phyloP scores from a whole-genome alignment of 441 rosid genomes.

The Mallotus japonicus region DNA sequence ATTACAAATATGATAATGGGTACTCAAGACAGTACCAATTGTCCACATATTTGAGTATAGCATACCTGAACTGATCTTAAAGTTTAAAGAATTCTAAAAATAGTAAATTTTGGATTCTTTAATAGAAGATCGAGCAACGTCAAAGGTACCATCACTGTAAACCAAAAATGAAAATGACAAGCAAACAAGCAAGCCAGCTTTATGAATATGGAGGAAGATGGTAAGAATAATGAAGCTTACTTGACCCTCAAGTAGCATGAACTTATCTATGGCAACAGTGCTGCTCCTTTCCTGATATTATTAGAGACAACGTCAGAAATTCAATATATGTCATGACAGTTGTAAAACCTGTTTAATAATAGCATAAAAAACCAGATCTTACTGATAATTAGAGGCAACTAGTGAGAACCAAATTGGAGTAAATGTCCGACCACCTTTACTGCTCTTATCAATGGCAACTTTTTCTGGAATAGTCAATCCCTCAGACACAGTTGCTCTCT shows the following conservation, averaged over 20 bases:
- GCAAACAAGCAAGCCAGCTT: not conserved
- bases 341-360: not conserved
- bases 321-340: not conserved
- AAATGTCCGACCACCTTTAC: slow-evolving; percentile 34
- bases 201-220: not conserved
- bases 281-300: slow-evolving; percentile 48
- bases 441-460: slow-evolving; percentile 35
- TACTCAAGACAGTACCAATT: too few species aligned
- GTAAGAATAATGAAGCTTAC: slow-evolving; percentile 39
- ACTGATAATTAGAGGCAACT: slow-evolving; percentile 59
- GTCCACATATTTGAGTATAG: too few species aligned
- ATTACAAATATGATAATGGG: too few species aligned
- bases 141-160: not conserved
- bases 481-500: slow-evolving; percentile 33
- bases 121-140: too few species aligned
- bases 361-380: slow-evolving; percentile 23
- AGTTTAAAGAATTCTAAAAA: too few species aligned
- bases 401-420: slow-evolving; percentile 66
- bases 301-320: slow-evolving; percentile 14
- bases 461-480: slow-evolving; percentile 34
- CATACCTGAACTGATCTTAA: too few species aligned
- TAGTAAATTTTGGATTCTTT: too few species aligned
- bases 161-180: slow-evolving; percentile 1
- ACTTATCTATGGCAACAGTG: slow-evolving; percentile 62
- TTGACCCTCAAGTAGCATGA: slow-evolving; percentile 66